Conservation (phyloP, 345 rosid species). For the Hibiscus tridactylites region DNA sequence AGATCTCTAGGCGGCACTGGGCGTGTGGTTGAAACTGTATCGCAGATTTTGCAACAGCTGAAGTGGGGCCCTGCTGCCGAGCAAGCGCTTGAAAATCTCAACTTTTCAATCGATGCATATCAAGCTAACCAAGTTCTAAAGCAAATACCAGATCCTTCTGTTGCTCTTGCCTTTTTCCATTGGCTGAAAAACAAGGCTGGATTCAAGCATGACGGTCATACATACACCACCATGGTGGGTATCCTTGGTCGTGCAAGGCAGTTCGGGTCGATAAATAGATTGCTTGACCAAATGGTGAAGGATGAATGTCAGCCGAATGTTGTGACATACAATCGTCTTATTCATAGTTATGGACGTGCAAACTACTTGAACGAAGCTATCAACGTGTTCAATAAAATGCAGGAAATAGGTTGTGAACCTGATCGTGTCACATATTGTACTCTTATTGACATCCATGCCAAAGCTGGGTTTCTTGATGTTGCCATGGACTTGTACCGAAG, state of each 20-base stretch:
- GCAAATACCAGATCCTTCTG: conserved; percentile 63
- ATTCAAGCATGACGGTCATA: conserved; percentile 83
- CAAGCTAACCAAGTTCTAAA: conserved; percentile 92
- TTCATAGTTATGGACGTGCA: conserved; percentile 92
- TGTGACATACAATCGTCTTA: conserved; percentile 83
- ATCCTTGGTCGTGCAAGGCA: conserved; percentile 83
- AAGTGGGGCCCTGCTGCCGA: conserved; percentile 77
- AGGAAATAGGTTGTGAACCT: conserved; percentile 64
- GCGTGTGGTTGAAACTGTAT: conserved; percentile 49
- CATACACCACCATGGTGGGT: conserved; percentile 94
- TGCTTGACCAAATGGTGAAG: conserved; percentile 70
- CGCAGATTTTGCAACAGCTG: conserved; percentile 35
- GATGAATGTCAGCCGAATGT: conserved; percentile 84
- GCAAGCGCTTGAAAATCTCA: conserved; percentile 54
- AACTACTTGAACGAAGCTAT: conserved; percentile 73
- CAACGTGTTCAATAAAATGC: conserved; percentile 71
- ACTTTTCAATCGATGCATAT: conserved; percentile 51
- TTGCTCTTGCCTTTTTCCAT: conserved; percentile 75
- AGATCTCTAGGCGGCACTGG: conserved; percentile 33
- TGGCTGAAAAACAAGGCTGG: conserved; percentile 68
- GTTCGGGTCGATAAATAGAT: conserved; percentile 55
- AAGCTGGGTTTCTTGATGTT: conserved; percentile 87
- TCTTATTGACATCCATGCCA: conserved; percentile 87
- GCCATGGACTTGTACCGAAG: conserved; percentile 75
- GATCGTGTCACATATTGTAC: conserved; percentile 92